Evolutionary conservation across 2,329 filamentous ascomycete species (phyloP), one percentile per base, ranked within the genome.

Genomic region (Tolypocladium inflatum): DNA sequence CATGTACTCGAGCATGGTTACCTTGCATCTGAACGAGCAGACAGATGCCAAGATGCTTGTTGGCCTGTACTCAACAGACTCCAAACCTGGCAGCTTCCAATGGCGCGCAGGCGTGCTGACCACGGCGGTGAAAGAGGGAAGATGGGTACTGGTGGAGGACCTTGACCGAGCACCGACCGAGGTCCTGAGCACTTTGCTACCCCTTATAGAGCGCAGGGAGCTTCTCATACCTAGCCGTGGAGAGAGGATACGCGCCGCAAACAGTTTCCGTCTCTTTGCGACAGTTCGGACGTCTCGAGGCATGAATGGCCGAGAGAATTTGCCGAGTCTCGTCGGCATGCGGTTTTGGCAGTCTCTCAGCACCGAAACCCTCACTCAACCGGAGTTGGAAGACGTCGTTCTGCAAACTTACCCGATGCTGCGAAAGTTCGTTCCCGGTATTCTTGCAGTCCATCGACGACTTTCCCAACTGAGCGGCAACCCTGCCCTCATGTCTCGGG

Each of bases 111-210:
- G 94, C 73, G 90, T 97, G 23, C 77, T 99, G 64, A 97, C 94
- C 0, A 96, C 91, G 37, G 95, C 95, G 41, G 91, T 97, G 3
- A 87, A 83, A 67, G 93, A 99, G 76, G 95, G 94, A 19, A 83
- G 93, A 67, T 99, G 94, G 95, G 89, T 99, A 8, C 79, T 99
- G 63, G 95, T 99, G 59, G 95, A 99, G 72, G 95, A 99, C 71
- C 80, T 99, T 45, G 92, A 99, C 70, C 86, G 93, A 61, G 94
- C 94, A 13, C 94, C 95, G 5, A 93, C 90, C 63, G 94, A 99
- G 72, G 90, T 99, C 54, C 86, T 99, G 71, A 96, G 93, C 70
- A 91, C 92, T 17, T 82, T 99, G 35, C 79, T 99, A 33, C 94
- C 95, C 11, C 80, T 99, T 10, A 92, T 99, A 60, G 94, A 99